Base-by-base conservation (phyloP, 73 alveolate genomes). In the Paramecium biaurelia region DNA sequence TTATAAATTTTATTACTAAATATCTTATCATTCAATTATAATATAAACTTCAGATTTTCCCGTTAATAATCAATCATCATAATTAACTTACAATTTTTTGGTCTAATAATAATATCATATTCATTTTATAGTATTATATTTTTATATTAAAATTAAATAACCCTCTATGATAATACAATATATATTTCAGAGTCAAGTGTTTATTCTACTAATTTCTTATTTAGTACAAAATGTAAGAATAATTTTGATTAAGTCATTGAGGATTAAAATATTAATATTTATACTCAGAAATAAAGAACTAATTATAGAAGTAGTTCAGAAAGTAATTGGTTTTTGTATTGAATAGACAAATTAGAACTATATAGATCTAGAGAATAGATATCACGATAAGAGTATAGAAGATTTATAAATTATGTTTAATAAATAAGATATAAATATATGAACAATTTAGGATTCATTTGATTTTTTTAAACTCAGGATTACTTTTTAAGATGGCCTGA, bases 401-500 rank as follows among this genome's bases (percentile, higher is more conserved):
- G n/a, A n/a, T n/a, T n/a, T n/a, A n/a, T n/a, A n/a, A 53, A 53
- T 18, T 53, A 53, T 53, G 30, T 53, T 53, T 53, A 53, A 53
- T 53, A 18, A 18, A 53, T 18, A 53, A 18, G 23, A 47, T 12
- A 15, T 53, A n/a, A 20, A 53, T 53, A 53, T 53, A 53, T 53
- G 28, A 53, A 53, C 68, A 53, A 53, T 18, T 53, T 18, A 53
- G 5, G 30, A 63, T 26, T 63, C 84, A 63, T 7, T 79, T 79
- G 20, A 79, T 79, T 10, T 41, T 43, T 45, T 79, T 79, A 47
- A 30, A 79, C 18, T 79, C 90, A 20, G 90, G 90, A 45, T 79
- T 79, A 11, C 37, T 47, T 79, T 79, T 42, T 24, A 79, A 47
- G 10, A 79, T 79, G 6, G 90, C 26, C 49, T 79, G 11, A 79